Evolutionary conservation across 2,329 filamentous ascomycete species (phyloP).

Genomic region (Aureobasidium sp.): DNA sequence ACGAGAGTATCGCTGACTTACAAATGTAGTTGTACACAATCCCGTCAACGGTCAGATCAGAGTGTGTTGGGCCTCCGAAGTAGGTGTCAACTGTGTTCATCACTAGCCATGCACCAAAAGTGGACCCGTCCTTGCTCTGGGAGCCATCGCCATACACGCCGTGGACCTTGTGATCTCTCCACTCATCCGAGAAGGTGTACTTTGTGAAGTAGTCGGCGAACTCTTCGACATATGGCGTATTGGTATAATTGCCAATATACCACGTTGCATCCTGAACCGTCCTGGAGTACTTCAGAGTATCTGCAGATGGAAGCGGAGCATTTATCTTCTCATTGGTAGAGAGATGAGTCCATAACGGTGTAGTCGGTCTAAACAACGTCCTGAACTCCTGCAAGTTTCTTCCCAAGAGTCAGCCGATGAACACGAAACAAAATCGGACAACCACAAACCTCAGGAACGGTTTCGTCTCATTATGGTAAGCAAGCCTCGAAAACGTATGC

Average conservation of each 20-base stretch:
- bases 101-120: conserved; percentile 54
- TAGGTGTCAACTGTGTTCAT: conserved; percentile 58
- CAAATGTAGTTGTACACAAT: conserved; percentile 57
- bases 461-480: conserved; percentile 49
- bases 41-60: conserved; percentile 54
- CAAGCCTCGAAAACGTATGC: conserved; percentile 52
- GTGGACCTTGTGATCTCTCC: conserved; percentile 50
- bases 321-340: conserved; percentile 48
- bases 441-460: conserved; percentile 48
- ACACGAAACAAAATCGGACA: too few relatives aligned
- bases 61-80: conserved; percentile 53
- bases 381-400: conserved; percentile 47
- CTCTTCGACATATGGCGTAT: conserved; percentile 46
- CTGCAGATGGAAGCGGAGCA: conserved; percentile 41
- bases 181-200: conserved; percentile 52
- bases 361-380: conserved; percentile 53
- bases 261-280: conserved; percentile 57
- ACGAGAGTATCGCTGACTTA: conserved; percentile 16
- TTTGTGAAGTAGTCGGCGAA: conserved; percentile 58
- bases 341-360: conserved; percentile 53
- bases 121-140: conserved; percentile 41
- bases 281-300: conserved; percentile 25
- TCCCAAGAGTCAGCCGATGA: too few relatives aligned
- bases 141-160: conserved; percentile 46
- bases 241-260: conserved; percentile 46